Evolutionary conservation across 2,329 filamentous ascomycete genomes (phyloP).

Genomic region (Fusarium equiseti): DNA sequence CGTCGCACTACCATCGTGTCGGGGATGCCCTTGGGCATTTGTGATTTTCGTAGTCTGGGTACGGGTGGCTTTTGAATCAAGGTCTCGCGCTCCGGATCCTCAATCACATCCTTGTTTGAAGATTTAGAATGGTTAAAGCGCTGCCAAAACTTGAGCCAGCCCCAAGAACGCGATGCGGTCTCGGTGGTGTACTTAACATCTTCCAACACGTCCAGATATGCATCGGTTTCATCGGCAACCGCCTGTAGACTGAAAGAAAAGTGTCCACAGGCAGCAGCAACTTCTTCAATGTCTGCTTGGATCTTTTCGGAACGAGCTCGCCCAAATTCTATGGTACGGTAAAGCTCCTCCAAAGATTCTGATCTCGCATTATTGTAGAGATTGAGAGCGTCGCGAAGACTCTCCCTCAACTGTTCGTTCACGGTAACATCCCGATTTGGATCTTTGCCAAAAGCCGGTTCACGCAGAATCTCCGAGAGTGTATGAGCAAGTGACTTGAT

Average conservation of each 20-base stretch:
- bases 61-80: constrained; percentile 57
- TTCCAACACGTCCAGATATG: constrained; percentile 85
- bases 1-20: constrained; percentile 64
- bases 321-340: constrained; percentile 80
- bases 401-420: constrained; percentile 83
- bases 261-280: constrained; percentile 96
- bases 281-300: constrained; percentile 95
- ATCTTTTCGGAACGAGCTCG: constrained; percentile 77
- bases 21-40: constrained; percentile 68
- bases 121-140: constrained; percentile 21
- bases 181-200: constrained; percentile 81
- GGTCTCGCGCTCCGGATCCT: constrained; percentile 59
- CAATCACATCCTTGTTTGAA: constrained; percentile 30
- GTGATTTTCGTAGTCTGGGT: constrained; percentile 64
- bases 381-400: constrained; percentile 81
- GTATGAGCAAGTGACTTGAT: constrained; percentile 98
- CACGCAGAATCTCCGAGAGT: constrained; percentile 86
- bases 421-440: constrained; percentile 77
- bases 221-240: constrained; percentile 89
- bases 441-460: constrained; percentile 81
- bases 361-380: constrained; percentile 82
- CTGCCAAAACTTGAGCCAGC: constrained; percentile 87
- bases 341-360: constrained; percentile 82
- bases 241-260: constrained; percentile 93
- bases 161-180: constrained; percentile 75